Evolutionary conservation across 1,284 basidiomycete species (phyloP), one percentile per base, ranked within the genome.

Genomic region (Limonomyces culmigenus): DNA sequence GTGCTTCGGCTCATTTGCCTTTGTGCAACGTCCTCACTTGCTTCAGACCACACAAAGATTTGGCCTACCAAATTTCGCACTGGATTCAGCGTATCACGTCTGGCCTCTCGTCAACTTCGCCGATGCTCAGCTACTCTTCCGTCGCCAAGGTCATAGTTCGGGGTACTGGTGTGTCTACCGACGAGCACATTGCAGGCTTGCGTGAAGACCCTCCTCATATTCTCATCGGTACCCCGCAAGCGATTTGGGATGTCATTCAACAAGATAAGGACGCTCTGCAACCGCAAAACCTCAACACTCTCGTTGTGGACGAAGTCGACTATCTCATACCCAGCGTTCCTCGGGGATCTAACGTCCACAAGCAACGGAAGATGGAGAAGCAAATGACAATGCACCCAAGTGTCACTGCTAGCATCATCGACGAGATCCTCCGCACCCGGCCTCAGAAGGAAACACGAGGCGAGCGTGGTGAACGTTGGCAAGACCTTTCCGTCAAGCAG

Each of bases 301-400:
- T 85, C 19, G 68, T 74, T 21, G 69, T 83, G 32, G 80, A 85
- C 43, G 80, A 85, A 49, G 72, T 69, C 31, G 81, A 85, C 45
- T 74, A 71, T 47, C 55, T 83, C 30, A 57, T 85, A 38, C 66
- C 66, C 40, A 67, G 55, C 14, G 53, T 60, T 8, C 40, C 65
- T 59, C 20, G 49, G 38, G 33, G 59, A 53, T 46, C 59, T 56
- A 44, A 58, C 49, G 55, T 49, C 33, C 55, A 47, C 45, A 55
- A 50, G 36, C 44, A 44, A 39, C 41, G 46, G 33, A 51, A 63
- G 42, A 55, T 59, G 11, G 50, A 56, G 42, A 57, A 53, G 43
- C 62, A 60, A 42, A 50, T 65, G 21, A 49, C 50, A 34, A 58
- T 52, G 38, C 77, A 80, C 46, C 63, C 69, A n/a, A 64, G 67